phyloP scores from a whole-genome alignment of 208 protist genomes.

The Acanthamoeba sp. region DNA sequence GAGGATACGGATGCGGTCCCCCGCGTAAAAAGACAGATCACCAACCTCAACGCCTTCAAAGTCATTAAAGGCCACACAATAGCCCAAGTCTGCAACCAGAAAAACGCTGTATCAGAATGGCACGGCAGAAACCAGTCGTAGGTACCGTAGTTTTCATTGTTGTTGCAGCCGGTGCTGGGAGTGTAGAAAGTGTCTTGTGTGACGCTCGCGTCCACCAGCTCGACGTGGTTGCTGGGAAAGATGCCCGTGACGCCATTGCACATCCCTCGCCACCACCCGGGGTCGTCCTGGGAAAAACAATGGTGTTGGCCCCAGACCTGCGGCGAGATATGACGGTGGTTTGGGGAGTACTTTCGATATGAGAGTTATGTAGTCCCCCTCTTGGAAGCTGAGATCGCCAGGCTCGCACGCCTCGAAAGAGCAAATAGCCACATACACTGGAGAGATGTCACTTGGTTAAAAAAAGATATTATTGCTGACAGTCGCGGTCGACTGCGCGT shows the following conservation, averaged over 20 bases:
- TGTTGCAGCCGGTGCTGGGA: neutral
- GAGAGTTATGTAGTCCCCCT: neutral
- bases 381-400: neutral
- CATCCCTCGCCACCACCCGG: neutral
- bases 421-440: neutral
- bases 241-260: neutral
- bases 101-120: too few relatives aligned
- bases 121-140: too few relatives aligned
- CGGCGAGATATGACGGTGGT: neutral
- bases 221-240: constrained; percentile 18
- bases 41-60: neutral
- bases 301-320: neutral
- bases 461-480: too few relatives aligned
- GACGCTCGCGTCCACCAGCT: neutral
- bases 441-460: too few relatives aligned
- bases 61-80: neutral
- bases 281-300: neutral
- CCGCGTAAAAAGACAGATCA: neutral
- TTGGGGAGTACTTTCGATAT: neutral
- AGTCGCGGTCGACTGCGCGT: too few relatives aligned
- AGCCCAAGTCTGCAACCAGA: neutral
- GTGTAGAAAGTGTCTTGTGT: neutral
- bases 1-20: neutral
- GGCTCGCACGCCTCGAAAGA: neutral
- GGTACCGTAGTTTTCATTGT: too few relatives aligned